Percentiles rank a stretch among this genome's conserved stretches.
Evolutionary conservation across 2,329 filamentous ascomycete species (phyloP).

Genomic region (Hirsutella minnesotensis): DNA sequence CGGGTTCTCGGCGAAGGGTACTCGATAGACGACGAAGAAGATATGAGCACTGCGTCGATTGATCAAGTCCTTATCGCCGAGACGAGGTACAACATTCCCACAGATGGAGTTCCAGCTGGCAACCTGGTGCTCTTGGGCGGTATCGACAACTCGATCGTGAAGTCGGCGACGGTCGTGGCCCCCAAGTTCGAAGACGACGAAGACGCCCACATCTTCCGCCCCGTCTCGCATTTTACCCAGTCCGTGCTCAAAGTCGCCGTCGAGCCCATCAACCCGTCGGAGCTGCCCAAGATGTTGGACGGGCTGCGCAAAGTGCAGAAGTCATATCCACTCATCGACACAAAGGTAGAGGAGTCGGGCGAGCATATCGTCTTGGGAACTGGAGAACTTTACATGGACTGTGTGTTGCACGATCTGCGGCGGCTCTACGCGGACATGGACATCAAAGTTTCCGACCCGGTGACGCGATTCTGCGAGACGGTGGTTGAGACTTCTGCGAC

Average conservation of each 20-base stretch:
- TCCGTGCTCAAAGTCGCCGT: constrained; percentile 97
- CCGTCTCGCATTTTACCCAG: constrained; percentile 88
- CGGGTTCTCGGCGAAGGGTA: constrained; percentile 92
- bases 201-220: constrained; percentile 90
- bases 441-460: constrained; percentile 95
- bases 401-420: constrained; percentile 87
- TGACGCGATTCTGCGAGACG: constrained; percentile 95
- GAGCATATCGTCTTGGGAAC: constrained; percentile 94
- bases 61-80: constrained; percentile 82
- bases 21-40: constrained; percentile 93
- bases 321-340: constrained; percentile 88
- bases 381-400: constrained; percentile 99
- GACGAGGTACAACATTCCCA: constrained; percentile 84
- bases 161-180: constrained; percentile 83
- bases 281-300: constrained; percentile 97
- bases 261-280: constrained; percentile 94
- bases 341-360: constrained; percentile 95
- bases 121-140: constrained; percentile 88
- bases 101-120: constrained; percentile 83
- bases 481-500: constrained; percentile 95
- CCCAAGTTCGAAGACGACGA: constrained; percentile 73
- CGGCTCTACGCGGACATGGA: constrained; percentile 98
- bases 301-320: constrained; percentile 95
- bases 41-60: constrained; percentile 83
- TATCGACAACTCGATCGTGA: constrained; percentile 96